Percentiles rank a stretch among this genome's conserved stretches.
phyloP scores from a whole-genome alignment of 257 asterid species.

The Anisodus tanguticus region DNA sequence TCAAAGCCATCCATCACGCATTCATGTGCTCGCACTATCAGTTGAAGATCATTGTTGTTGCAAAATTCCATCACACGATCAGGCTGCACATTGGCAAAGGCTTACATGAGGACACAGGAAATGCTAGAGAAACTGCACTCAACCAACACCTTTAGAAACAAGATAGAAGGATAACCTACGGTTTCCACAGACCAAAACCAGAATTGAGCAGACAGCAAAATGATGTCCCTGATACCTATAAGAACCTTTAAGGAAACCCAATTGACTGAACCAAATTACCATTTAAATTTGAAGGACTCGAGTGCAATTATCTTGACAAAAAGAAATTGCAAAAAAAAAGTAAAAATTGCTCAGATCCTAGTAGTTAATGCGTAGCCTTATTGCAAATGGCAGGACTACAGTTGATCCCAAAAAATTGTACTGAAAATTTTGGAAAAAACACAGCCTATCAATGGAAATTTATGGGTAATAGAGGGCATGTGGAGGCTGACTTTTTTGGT shows the following conservation, averaged over 20 bases:
- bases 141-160: not conserved
- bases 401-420: not conserved
- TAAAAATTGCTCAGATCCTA: not conserved
- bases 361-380: not conserved
- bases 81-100: conserved; percentile 63
- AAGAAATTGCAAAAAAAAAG: not conserved
- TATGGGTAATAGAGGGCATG: not conserved
- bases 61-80: conserved; percentile 99
- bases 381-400: not conserved
- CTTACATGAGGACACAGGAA: not conserved
- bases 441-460: not conserved
- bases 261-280: conserved; percentile 15
- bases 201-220: not conserved
- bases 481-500: conserved; percentile 14
- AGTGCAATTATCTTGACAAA: not conserved
- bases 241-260: conserved; percentile 17
- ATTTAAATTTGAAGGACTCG: conserved; percentile 16
- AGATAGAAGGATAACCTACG: not conserved
- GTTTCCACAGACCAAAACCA: not conserved
- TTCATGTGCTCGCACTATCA: conserved; percentile 96
- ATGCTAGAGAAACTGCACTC: conserved; percentile 24
- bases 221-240: not conserved
- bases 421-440: not conserved
- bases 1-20: conserved; percentile 99
- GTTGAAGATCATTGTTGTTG: conserved; percentile 91